Base-by-base conservation (phyloP, 371 early-diverging fungal genomes). In the Coemansia sp. region DNA sequence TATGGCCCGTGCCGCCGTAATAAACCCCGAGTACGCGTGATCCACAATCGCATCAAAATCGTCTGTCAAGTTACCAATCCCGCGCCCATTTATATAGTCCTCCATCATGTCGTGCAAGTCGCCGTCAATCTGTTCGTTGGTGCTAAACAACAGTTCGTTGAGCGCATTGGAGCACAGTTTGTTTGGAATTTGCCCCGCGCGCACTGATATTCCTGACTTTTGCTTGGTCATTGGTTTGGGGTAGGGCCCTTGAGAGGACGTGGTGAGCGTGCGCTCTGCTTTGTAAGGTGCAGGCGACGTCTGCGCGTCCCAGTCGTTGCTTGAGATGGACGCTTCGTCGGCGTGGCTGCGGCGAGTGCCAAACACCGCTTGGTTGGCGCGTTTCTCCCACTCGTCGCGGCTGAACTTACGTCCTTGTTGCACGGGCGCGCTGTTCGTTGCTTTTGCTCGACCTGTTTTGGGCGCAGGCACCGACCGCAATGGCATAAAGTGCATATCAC, bases 111-210 rank as follows among this genome's bases (percentile, higher is more conserved):
- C 52, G 25, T 69, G 64, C 20, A 62, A 25, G 9, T 73, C 69
- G 26, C 23, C 16, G 42, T 72, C 78, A 16, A 73, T 55, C n/a
- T 55, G 64, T 14, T 63, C 65, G 30, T 78, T 78, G 16, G 78
- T 69, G 4, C 64, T 65, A 56, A 78, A 78, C 26, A 78, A 33
- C 42, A 78, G 56, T 44, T 78, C 78, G 56, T 72, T 69, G 9
- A 78, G 60, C 9, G 73, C 74, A 2, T n/a, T 51, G 25, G 64
- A 23, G 37, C 72, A 71, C 48, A 70, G 62, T 16, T n/a, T 37
- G 18, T 55, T 7, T 3, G 62, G 57, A 3, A 48, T 37, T 44
- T 64, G 64, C 6, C 64, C 64, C 5, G n/a, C 64, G 6, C 64
- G 54, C 28, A 64, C 16, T 20, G 64, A 55, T 12, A 64, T 54